Evolutionary conservation across 2,329 filamentous ascomycete species (phyloP), one percentile per base, ranked within the genome.

Genomic region (Dothideomycetidae sp.): DNA sequence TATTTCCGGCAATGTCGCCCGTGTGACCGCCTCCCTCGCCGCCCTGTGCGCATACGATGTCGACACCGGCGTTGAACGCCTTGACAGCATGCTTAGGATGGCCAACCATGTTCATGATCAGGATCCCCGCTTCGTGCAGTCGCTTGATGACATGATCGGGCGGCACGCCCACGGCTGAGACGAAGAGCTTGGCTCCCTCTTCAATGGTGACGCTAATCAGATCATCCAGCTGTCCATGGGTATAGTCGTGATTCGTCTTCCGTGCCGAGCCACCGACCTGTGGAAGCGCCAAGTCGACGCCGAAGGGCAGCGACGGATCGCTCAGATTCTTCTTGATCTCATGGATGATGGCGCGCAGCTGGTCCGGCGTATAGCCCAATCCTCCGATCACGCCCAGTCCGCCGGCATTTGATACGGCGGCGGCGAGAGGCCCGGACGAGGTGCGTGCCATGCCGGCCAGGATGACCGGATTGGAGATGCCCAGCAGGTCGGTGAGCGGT

Each of bases 81-180:
- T 94, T 94, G 55, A 78, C 72, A 1, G 86, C 86, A 57, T 96
- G 88, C 55, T 80, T 84, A 2, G 88, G 86, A 50, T 86, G 81
- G 0, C 88, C 88, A 13, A 94, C 85, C 86, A 94, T 94, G 58
- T 94, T 94, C 85, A 94, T 94, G 23, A 94, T 69, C 42, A 92
- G 55, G 29, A 96, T 81, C 0, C 81, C 81, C 0, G 80, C 78
- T 5, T 69, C 67, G 53, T 96, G 88, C 31, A 96, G 66, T 31
- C 75, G 64, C 48, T 82, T 75, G 40, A 94, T 79, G 3, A 86
- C 73, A 40, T 65, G 58, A 31, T 65, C 63, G 0, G 86, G 83
- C 11, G 88, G 88, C 14, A 94, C 79, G 5, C 88, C 88, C 0
- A 94, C 85, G 1, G 88, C 88, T 36, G 70, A 76, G 29, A 94